A percentile compares a stretch with the other conserved stretches of the same genome.
phyloP scores from a whole-genome alignment of 305 asterid genomes.

The Solanum hybrid region DNA sequence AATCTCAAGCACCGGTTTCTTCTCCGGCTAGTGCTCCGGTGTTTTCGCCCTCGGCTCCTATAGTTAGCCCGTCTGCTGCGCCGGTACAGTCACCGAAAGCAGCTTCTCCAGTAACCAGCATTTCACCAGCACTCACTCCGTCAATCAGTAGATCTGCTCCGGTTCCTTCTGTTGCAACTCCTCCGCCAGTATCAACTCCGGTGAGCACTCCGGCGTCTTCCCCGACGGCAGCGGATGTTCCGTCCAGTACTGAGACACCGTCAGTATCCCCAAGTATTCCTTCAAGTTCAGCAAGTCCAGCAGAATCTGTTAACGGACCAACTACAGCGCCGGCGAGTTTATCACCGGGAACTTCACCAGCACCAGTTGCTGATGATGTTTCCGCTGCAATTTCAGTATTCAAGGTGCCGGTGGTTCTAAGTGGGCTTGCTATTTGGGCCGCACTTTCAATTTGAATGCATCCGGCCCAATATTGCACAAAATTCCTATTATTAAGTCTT shows the following conservation, averaged over 20 bases:
- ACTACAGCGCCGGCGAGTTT: conserved; percentile 26
- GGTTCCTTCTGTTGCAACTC: not conserved
- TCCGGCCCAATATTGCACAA: not conserved
- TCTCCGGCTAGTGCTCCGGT: conserved; percentile 40
- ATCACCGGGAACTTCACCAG: conserved; percentile 42
- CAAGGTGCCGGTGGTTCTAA: conserved; percentile 17
- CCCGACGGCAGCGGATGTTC: conserved; percentile 24
- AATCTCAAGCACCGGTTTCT: conserved; percentile 19
- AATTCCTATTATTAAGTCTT: not conserved
- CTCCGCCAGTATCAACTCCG: conserved; percentile 18
- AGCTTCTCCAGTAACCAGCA: conserved; percentile 14
- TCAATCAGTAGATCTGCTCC: conserved; percentile 21
- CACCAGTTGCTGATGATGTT: conserved; percentile 46
- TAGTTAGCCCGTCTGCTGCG: conserved; percentile 37
- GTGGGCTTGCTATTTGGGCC: conserved; percentile 39
- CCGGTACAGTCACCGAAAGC: conserved; percentile 35
- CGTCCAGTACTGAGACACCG: conserved; percentile 20
- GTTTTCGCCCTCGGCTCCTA: conserved; percentile 36
- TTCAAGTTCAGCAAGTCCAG: conserved; percentile 38
- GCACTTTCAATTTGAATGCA: conserved; percentile 18
- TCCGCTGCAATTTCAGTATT: conserved; percentile 24
- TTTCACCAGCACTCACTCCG: conserved; percentile 29
- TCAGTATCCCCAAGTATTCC: conserved; percentile 29
- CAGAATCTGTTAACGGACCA: not conserved
- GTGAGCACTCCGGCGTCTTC: not conserved